Evolutionary conservation across 345 rosid genomes (phyloP).

Genomic region (Pugionium cornutum): DNA sequence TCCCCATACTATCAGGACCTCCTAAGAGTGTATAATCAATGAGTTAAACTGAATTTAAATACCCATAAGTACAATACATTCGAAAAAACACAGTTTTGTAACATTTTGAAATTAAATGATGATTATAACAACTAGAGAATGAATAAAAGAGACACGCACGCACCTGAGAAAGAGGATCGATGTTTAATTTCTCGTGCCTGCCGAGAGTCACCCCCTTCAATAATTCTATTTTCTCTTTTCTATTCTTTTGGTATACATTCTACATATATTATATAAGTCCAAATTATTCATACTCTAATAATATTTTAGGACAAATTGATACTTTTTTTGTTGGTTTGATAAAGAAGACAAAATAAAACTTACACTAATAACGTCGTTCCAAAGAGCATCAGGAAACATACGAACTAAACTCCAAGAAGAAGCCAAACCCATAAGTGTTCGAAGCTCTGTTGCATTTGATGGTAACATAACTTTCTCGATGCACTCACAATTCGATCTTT

Average conservation of each 20-base stretch:
- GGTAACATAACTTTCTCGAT: conserved; percentile 76
- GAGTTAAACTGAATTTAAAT: too few relatives aligned
- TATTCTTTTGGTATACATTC: conserved; percentile 62
- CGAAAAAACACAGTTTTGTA: not conserved
- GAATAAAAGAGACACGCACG: not conserved
- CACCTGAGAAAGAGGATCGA: conserved; percentile 72
- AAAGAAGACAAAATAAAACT: conserved; percentile 30
- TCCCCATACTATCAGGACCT: conserved; percentile 82
- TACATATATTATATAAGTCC: conserved; percentile 20
- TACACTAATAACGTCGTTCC: conserved; percentile 61
- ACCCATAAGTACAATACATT: not conserved
- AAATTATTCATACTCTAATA: not conserved
- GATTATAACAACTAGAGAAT: not conserved
- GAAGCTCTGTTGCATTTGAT: conserved; percentile 53
- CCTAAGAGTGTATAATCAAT: conserved; percentile 41
- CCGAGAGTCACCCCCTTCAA: conserved; percentile 61
- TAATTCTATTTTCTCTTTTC: conserved; percentile 72
- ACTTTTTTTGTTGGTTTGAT: too few relatives aligned
- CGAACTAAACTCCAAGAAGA: conserved; percentile 35
- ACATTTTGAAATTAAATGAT: not conserved
- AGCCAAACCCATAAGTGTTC: conserved; percentile 56
- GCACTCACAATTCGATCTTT: conserved; percentile 49
- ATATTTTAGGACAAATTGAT: too few relatives aligned
- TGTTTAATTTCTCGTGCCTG: conserved; percentile 43
- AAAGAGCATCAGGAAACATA: conserved; percentile 59